These are phyloP conservation scores for Boletus sensibilis DNA, from an alignment of 768 basidiomycete genomes.

Conservation along the genomic window DNA sequence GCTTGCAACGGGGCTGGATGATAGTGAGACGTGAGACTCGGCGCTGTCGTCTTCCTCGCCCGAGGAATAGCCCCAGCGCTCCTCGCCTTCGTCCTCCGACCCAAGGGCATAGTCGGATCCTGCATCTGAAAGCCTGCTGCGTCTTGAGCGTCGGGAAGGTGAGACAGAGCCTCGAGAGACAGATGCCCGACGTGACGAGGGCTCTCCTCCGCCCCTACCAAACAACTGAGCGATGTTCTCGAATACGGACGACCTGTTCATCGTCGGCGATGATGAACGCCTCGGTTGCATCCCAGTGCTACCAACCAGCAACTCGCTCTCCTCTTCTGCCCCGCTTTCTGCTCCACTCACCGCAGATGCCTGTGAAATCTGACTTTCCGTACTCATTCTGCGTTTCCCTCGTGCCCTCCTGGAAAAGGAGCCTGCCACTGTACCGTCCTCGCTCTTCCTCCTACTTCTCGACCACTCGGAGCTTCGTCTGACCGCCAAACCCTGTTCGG, in stretches of 20 bases:
- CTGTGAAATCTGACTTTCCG: slow-evolving; percentile 39
- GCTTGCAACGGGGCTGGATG: slow-evolving; percentile 37
- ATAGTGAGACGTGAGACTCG: slow-evolving; percentile 21
- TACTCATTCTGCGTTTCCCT: slow-evolving; percentile 44
- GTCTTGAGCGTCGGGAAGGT: slow-evolving; percentile 47
- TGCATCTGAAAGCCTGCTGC: slow-evolving; percentile 51
- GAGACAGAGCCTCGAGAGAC: slow-evolving; percentile 56
- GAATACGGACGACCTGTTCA: slow-evolving; percentile 48
- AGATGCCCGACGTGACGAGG: slow-evolving; percentile 50
- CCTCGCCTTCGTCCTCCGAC: slow-evolving; percentile 57
- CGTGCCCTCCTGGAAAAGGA: slow-evolving; percentile 32
- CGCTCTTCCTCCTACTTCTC: slow-evolving; percentile 49
- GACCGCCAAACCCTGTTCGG: slow-evolving; percentile 39
- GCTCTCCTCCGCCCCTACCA: slow-evolving; percentile 45
- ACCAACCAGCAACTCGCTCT: slow-evolving; percentile 30
- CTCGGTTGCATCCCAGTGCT: slow-evolving; percentile 31
- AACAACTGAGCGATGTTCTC: slow-evolving; percentile 71
- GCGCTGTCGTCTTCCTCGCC: slow-evolving; percentile 67
- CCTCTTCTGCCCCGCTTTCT: slow-evolving; percentile 38
- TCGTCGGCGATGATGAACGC: slow-evolving; percentile 37
- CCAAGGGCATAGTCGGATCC: slow-evolving; percentile 60
- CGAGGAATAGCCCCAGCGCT: slow-evolving; percentile 93
- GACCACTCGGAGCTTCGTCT: slow-evolving; percentile 58
- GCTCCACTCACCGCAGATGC: slow-evolving; percentile 41
- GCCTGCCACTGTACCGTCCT: slow-evolving; percentile 32